Percentiles rank a stretch among this genome's conserved stretches.
These are phyloP conservation scores for Rhytidhysteron rufulum DNA, from an alignment of 2,329 filamentous ascomycete genomes.

Conservation along the genomic window DNA sequence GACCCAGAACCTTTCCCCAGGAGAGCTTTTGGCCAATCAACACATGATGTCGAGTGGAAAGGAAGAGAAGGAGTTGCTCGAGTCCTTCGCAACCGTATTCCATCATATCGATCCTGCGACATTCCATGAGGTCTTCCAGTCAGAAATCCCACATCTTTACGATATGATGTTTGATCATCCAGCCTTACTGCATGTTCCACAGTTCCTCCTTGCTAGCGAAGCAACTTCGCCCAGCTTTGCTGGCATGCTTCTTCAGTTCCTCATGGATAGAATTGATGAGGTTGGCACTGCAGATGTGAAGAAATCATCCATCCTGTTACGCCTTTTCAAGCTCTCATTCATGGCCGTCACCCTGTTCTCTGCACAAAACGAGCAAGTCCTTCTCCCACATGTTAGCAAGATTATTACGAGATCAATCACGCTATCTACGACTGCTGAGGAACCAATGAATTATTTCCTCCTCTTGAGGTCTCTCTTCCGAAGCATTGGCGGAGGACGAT, in stretches of 20 bases:
- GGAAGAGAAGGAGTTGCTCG: slow-evolving; percentile 94
- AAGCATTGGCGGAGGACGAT: slow-evolving; percentile 94
- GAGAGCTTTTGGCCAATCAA: slow-evolving; percentile 90
- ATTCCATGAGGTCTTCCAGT: slow-evolving; percentile 97
- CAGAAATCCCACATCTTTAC: slow-evolving; percentile 94
- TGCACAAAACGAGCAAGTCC: slow-evolving; percentile 87
- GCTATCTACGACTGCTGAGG: slow-evolving; percentile 88
- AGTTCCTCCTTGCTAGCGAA: slow-evolving; percentile 98
- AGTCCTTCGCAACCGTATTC: slow-evolving; percentile 97
- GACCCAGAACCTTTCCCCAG: slow-evolving; percentile 71
- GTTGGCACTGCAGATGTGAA: slow-evolving; percentile 89
- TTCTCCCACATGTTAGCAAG: slow-evolving; percentile 92
- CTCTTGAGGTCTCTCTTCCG: slow-evolving; percentile 88
- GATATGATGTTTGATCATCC: slow-evolving; percentile 98
- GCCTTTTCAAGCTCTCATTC: slow-evolving; percentile 96
- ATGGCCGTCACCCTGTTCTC: slow-evolving; percentile 99
- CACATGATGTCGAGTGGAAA: slow-evolving; percentile 92
- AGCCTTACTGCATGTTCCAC: slow-evolving; percentile 86
- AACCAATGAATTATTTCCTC: slow-evolving; percentile 98
- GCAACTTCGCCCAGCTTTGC: slow-evolving; percentile 96
- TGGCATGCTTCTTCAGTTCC: slow-evolving; percentile 93
- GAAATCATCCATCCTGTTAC: slow-evolving; percentile 85
- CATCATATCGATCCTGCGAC: slow-evolving; percentile 97
- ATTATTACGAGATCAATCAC: slow-evolving; percentile 98
- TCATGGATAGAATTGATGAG: slow-evolving; percentile 95